Base-by-base conservation (phyloP, 352 stramenopile genomes). In the Globisporangium orthogonon region DNA sequence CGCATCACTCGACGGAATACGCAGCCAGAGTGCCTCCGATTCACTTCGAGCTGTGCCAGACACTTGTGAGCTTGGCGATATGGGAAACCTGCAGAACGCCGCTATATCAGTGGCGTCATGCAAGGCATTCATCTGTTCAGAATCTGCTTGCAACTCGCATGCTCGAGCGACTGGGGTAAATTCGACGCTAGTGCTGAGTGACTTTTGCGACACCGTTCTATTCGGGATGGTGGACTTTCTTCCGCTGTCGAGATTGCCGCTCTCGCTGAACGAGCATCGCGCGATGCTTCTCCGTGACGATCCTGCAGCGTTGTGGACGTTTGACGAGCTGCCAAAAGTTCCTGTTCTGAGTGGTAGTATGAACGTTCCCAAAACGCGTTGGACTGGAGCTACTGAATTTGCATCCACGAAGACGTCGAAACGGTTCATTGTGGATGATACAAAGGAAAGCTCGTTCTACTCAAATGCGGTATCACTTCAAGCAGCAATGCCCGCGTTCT, bases 241-340 rank as follows among this genome's bases (percentile, higher is more conserved):
- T 2, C 82, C 82, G 1, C 54, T 70, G 0, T 52, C 47, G 37
- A 64, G 76, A 0, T 63, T 90, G 0, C 79, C 79, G 11, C 61
- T 90, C 0, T 83, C 67, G 0, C 50, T 70, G 6, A 69, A 83
- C 35, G 78, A 88, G 17, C 69, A 83, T 23, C 73, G 78, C 2
- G 30, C 66, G 0, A 53, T 92, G 15, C 10, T 89, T 2, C 51
- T 92, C 1, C 72, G 78, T 13, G 82, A 88, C 31, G 83, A 86
- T n/a, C 82, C 82, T 1, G 79, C 83, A 1, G 43, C 54, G 7
- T 50, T 89, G 4, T 88, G 80, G 78, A 44, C 67, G 1, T 88
- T 92, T 35, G 74, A 86, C 39, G 64, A 74, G 2, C 51, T 70
- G 9, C 30, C 55, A 2, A 69, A 71, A 23, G 55, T 68, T 11